Evolutionary conservation across 345 rosid species (phyloP).

Genomic region (Eucalyptus rudis): DNA sequence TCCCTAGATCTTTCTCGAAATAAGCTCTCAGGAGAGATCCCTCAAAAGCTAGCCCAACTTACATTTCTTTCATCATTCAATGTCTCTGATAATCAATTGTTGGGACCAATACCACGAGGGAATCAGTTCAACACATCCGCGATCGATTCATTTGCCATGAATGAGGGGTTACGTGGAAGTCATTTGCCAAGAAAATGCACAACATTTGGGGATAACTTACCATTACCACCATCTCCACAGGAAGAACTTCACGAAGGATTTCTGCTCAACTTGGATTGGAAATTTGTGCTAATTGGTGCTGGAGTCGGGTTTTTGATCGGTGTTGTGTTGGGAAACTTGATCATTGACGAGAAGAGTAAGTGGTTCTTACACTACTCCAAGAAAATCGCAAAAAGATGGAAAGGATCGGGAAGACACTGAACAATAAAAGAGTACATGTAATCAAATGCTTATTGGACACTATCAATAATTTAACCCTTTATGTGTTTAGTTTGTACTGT

Average conservation of each 20-base stretch:
- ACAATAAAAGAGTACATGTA: too few relatives aligned
- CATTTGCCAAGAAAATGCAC: background rate
- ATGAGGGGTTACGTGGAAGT: background rate
- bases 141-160: background rate
- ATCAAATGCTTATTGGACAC: too few relatives aligned
- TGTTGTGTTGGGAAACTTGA: background rate
- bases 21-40: background rate
- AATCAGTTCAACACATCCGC: background rate
- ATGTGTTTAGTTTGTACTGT: background rate
- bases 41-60: background rate
- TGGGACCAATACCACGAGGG: background rate
- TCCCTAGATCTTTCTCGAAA: background rate
- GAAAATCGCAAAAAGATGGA: background rate
- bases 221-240: background rate
- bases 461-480: too few relatives aligned
- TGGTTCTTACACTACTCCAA: background rate
- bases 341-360: background rate
- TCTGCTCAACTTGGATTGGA: background rate
- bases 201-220: background rate
- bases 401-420: background rate
- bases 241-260: rapidly evolving
- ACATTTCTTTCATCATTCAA: background rate
- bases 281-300: background rate
- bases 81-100: background rate
- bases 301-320: background rate